A percentile compares a stretch with the other conserved stretches of the same genome.
Evolutionary conservation across 2,329 filamentous ascomycete genomes (phyloP).

Genomic region (Gliomastix tumulicola): DNA sequence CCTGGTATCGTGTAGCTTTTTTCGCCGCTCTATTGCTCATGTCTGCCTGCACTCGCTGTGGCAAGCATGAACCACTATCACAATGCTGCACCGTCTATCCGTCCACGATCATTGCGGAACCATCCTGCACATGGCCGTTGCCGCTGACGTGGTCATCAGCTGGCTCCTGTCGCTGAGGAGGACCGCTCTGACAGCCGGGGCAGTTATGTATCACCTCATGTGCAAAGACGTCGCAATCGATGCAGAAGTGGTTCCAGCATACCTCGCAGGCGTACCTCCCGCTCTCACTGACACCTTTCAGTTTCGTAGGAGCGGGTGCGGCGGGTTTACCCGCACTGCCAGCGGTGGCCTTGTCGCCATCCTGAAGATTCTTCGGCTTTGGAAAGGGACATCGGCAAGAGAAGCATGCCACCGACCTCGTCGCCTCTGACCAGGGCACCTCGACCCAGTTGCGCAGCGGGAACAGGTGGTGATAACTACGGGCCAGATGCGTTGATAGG

Average conservation of each 20-base stretch:
- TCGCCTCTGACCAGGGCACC: slow-evolving; percentile 74
- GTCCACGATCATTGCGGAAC: slow-evolving; percentile 36
- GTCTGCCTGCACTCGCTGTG: no score
- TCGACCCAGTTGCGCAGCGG: slow-evolving; percentile 86
- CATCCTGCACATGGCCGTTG: slow-evolving; percentile 15
- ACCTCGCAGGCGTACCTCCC: slow-evolving; percentile 81
- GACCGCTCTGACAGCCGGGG: slow-evolving; percentile 71
- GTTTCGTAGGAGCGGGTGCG: slow-evolving; percentile 7
- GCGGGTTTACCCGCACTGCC: slow-evolving; percentile 1
- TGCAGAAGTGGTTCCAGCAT: slow-evolving; percentile 91
- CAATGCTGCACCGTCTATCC: slow-evolving; percentile 13
- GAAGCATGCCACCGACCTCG: slow-evolving; percentile 59
- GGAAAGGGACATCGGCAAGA: slow-evolving; percentile 74
- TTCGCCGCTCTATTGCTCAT: no score
- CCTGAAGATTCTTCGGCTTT: slow-evolving; percentile 11
- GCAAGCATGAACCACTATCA: no score
- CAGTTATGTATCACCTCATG: slow-evolving; percentile 96
- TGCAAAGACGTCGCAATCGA: slow-evolving; percentile 93
- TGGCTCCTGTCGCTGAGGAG: no score
- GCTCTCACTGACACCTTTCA: slow-evolving; percentile 73
- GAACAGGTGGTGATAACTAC: slow-evolving; percentile 92
- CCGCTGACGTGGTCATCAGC: slow-evolving; percentile 19
- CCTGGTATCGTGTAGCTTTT: no score
- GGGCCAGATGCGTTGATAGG: slow-evolving; percentile 83
- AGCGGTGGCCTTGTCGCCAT: slow-evolving; percentile 12